Evolutionary conservation across 164 flowering plant species (phyloP).

Genomic region (Hamamelis virginiana): DNA sequence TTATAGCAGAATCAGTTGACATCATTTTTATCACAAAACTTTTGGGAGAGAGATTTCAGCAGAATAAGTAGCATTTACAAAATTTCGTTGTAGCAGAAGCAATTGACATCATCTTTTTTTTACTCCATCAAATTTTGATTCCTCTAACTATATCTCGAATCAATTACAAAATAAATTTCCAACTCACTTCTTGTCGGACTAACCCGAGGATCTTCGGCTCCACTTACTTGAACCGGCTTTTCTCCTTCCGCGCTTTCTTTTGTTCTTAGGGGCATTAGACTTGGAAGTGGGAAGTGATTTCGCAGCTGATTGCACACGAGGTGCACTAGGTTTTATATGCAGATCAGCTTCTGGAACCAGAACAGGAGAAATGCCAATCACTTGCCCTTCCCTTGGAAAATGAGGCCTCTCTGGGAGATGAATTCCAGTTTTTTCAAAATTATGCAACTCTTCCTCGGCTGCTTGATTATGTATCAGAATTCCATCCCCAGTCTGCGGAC

Average conservation of each 20-base stretch:
- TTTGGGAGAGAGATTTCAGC: not conserved
- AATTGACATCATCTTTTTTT: not conserved
- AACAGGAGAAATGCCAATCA: not conserved
- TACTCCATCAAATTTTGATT: not conserved
- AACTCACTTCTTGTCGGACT: not conserved
- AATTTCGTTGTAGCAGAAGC: not conserved
- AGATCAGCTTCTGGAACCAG: not conserved
- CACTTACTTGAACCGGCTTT: slow-evolving; percentile 24
- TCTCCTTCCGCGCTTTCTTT: slow-evolving; percentile 34
- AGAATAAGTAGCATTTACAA: not conserved
- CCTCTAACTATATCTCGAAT: not conserved
- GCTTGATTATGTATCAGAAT: slow-evolving; percentile 16
- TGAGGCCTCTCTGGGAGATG: slow-evolving; percentile 25
- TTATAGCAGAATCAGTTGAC: not conserved
- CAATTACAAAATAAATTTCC: not conserved
- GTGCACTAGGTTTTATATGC: not conserved
- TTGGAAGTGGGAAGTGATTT: slow-evolving; percentile 22
- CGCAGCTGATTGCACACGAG: slow-evolving; percentile 5
- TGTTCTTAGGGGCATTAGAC: slow-evolving; percentile 24
- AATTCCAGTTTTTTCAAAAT: slow-evolving; percentile 7
- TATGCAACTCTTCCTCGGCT: slow-evolving; percentile 22
- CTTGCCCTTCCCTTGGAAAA: slow-evolving; percentile 14
- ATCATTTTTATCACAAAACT: no score
- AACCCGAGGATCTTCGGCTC: slow-evolving; percentile 8
- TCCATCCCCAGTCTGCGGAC: slow-evolving; percentile 16